Base-by-base conservation (phyloP, 495 filamentous ascomycete species). In the Trichoderma erinaceum region DNA sequence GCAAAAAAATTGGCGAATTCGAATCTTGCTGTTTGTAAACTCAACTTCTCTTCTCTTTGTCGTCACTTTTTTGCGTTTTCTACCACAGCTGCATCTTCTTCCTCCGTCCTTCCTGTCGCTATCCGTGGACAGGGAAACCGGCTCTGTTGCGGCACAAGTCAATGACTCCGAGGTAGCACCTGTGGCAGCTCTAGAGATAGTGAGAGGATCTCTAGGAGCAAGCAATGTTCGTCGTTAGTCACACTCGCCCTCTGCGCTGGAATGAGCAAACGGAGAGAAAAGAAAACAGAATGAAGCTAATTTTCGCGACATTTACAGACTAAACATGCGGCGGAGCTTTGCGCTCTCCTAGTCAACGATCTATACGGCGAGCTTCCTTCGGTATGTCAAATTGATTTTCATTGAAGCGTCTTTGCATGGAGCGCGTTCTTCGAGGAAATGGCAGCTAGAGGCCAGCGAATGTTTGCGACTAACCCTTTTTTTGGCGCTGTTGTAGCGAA, bases 331-430 rank as follows among this genome's bases (percentile, higher is more conserved):
- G 84, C 86, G 73, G 90, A 98, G 85, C 89, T 98, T 65, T 96
- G 92, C 79, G 82, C 87, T 78, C 87, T 97, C 72, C 85, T 97
- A n/a, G 87, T 97, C 61, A 85, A 92, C 69, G 92, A 97, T 73
- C 84, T 90, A 25, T 92, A 93, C 77, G 95, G 95, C 71, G 90
- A 96, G 73, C 84, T 99, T 35, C 90, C 91, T 65, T 91, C 91
- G 74, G 94, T 98, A 89, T 73, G 92, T 83, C 43, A 67, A 12
- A 27, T 21, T 67, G 48, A 6, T 32, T n/a, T 48, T 29, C 38
- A 29, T 44, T 61, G 63, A 41, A n/a, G 64, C 12, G 27, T 12
- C 35, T 29, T 12, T 65, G 1, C 38, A 21, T 10, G 48, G 16
- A 23, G 46, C 32, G 27, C 11, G 66, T 38, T 63, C 66, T 63